Percentiles rank a stretch among this genome's conserved stretches.
phyloP scores from a whole-genome alignment of 495 filamentous ascomycete species.

The Trichoderma virens region DNA sequence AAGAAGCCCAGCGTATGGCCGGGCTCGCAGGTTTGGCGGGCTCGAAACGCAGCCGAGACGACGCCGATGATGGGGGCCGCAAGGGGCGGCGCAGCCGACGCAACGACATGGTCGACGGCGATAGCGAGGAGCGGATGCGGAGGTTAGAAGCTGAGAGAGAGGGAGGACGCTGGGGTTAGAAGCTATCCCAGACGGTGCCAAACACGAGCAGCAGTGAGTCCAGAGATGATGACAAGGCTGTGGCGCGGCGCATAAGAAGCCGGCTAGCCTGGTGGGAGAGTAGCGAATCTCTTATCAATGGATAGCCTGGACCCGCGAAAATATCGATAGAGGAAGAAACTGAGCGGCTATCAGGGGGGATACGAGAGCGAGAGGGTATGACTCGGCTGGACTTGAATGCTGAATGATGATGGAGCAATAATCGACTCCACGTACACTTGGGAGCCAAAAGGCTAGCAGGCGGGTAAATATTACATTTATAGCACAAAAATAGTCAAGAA shows the following conservation, averaged over 20 bases:
- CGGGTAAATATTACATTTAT: too few relatives aligned
- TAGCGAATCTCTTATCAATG: too few relatives aligned
- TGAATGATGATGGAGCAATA: background rate
- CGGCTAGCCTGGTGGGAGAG: too few relatives aligned
- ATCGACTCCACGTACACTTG: background rate
- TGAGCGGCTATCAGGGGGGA: background rate
- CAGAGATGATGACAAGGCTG: background rate
- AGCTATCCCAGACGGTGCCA: background rate
- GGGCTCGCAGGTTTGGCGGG: slow-evolving; percentile 28
- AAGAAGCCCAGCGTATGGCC: slow-evolving; percentile 69
- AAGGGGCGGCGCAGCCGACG: slow-evolving; percentile 31
- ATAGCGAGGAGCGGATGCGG: slow-evolving; percentile 43
- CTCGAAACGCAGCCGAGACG: slow-evolving; percentile 35
- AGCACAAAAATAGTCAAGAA: too few relatives aligned
- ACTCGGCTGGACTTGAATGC: background rate
- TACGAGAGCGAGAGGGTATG: background rate
- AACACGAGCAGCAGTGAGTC: background rate
- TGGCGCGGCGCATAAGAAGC: background rate
- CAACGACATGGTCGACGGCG: slow-evolving; percentile 35
- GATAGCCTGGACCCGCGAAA: background rate
- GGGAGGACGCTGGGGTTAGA: slow-evolving; percentile 33
- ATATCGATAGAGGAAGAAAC: background rate
- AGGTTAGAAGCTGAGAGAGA: slow-evolving; percentile 43
- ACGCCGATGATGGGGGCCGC: slow-evolving; percentile 36
- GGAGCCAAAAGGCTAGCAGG: background rate